Conservation (phyloP, 352 stramenopile species). For the Saprolegnia diclina region DNA sequence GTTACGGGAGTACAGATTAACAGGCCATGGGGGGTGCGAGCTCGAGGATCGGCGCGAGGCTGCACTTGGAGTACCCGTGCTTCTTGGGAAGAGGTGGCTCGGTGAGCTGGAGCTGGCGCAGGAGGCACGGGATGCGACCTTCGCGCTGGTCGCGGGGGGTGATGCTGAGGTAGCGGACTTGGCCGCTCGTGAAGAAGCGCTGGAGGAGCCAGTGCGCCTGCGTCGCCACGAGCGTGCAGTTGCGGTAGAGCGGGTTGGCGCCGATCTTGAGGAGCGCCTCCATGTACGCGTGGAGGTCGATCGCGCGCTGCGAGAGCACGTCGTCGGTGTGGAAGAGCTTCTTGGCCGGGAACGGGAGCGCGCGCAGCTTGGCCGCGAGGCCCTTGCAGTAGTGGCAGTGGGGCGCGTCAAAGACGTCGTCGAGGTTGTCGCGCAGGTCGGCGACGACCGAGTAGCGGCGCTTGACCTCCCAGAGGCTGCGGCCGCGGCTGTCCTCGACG, state of each 20-base stretch:
- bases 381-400: conserved; percentile 64
- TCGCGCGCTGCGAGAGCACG: conserved; percentile 41
- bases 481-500: conserved; percentile 48
- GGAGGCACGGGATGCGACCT: conserved; percentile 38
- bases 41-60: background rate
- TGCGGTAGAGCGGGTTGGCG: conserved; percentile 45
- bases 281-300: conserved; percentile 53
- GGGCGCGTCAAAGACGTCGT: conserved; percentile 40
- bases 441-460: conserved; percentile 63
- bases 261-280: conserved; percentile 47
- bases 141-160: conserved; percentile 33
- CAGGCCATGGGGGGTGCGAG: background rate
- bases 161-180: conserved; percentile 39
- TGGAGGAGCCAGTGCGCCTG: conserved; percentile 38
- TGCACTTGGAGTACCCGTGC: background rate
- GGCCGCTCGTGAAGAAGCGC: conserved; percentile 51
- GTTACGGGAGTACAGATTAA: background rate
- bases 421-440: conserved; percentile 51
- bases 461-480: conserved; percentile 52
- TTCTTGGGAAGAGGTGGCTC: background rate
- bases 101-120: conserved; percentile 36
- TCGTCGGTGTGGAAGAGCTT: conserved; percentile 37
- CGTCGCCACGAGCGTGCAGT: conserved; percentile 50
- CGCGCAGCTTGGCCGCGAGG: conserved; percentile 40
- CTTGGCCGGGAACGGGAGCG: conserved; percentile 52